These are phyloP conservation scores for Mucuna pruriens DNA, from an alignment of 306 rosid species.

Conservation along the genomic window DNA sequence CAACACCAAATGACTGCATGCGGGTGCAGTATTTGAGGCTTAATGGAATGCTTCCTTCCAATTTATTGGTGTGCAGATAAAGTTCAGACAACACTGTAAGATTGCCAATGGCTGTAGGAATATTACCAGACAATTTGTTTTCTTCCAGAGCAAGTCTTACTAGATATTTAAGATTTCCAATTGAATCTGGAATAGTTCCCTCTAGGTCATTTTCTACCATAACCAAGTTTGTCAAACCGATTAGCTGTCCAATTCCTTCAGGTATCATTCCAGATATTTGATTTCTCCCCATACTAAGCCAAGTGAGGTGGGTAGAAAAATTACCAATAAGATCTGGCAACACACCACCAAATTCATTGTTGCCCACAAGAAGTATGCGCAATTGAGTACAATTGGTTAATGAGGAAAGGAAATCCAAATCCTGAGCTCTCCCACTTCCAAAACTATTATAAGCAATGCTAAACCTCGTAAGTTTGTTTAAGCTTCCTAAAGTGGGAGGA, in stretches of 20 bases:
- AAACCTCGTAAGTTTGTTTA: neutral
- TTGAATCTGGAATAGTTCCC: conserved; percentile 37
- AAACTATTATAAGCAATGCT: neutral
- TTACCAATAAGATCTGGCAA: conserved; percentile 30
- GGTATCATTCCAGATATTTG: conserved; percentile 42
- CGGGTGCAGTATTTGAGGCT: neutral
- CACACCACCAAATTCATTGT: conserved; percentile 29
- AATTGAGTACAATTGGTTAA: conserved; percentile 38
- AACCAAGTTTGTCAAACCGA: neutral
- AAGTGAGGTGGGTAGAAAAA: neutral
- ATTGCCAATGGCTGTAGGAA: conserved; percentile 30
- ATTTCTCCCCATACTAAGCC: neutral
- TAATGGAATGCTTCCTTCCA: conserved; percentile 33
- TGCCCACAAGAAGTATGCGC: fast-evolving
- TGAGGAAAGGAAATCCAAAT: conserved; percentile 39
- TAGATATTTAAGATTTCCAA: conserved; percentile 36
- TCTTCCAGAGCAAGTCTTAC: neutral
- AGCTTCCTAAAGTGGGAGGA: conserved; percentile 27
- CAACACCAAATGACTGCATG: neutral
- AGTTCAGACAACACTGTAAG: conserved; percentile 29
- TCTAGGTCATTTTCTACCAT: neutral
- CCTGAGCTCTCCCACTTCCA: conserved; percentile 23
- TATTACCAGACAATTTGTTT: conserved; percentile 28
- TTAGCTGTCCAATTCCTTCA: conserved; percentile 27
- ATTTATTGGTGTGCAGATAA: neutral